These are phyloP conservation scores for Avena insularis DNA, from an alignment of 176 grass and related monocot species.

Conservation along the genomic window DNA sequence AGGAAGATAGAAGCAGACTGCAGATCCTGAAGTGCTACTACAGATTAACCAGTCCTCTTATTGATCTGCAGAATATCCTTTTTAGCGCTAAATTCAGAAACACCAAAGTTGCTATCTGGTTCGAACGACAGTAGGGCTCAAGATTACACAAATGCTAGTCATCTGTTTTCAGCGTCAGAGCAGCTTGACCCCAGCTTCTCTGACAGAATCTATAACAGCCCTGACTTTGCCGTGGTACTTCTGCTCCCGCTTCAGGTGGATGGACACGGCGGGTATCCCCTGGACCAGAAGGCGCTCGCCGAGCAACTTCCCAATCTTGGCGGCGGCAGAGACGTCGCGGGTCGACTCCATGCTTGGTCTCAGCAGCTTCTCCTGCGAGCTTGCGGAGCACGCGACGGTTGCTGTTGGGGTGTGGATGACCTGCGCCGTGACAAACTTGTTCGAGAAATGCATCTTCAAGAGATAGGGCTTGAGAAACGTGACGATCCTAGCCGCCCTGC, in stretches of 20 bases:
- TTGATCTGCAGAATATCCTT: slow-evolving; percentile 14
- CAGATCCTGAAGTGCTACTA: not conserved
- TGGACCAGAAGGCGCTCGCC: slow-evolving; percentile 76
- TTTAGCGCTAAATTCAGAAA: not conserved
- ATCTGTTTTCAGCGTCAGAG: slow-evolving; percentile 43
- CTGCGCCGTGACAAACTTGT: slow-evolving; percentile 70
- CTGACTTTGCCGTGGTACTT: slow-evolving; percentile 90
- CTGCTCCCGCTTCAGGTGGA: slow-evolving; percentile 78
- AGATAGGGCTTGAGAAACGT: slow-evolving; percentile 75
- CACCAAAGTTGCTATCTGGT: not conserved
- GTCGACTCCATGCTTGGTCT: slow-evolving; percentile 73
- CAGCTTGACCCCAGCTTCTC: slow-evolving; percentile 76
- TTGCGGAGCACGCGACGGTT: slow-evolving; percentile 63
- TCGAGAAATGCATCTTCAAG: slow-evolving; percentile 82
- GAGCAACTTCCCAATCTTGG: slow-evolving; percentile 77
- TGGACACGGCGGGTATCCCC: slow-evolving; percentile 80
- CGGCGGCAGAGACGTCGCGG: slow-evolving; percentile 65
- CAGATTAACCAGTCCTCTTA: slow-evolving; percentile 25
- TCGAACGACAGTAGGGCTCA: slow-evolving; percentile 1
- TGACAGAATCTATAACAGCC: slow-evolving; percentile 73
- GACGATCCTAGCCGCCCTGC: slow-evolving; percentile 57
- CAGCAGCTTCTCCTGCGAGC: slow-evolving; percentile 78
- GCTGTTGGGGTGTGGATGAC: slow-evolving; percentile 76
- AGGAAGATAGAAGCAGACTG: not conserved
- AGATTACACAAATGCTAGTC: not conserved